Base-by-base conservation (phyloP, 257 asterid species). In the Gynochthodes officinalis region DNA sequence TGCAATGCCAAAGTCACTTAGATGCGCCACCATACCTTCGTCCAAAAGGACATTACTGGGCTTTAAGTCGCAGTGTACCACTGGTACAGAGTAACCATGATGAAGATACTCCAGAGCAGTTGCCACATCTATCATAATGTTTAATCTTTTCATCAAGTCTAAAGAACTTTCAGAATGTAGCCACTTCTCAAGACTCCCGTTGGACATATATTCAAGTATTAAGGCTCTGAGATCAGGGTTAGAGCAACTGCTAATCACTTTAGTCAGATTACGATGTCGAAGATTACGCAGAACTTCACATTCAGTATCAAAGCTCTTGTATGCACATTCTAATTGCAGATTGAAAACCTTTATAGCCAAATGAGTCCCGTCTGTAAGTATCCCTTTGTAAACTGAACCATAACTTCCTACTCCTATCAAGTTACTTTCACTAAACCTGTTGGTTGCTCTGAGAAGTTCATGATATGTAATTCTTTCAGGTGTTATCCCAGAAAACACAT, bases 1-100 rank as follows among this genome's bases (percentile, higher is more conserved):
- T 75, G 75, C 52, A 11, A 68, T 37, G 49, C 72, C 80, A 62
- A 76, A 76, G 54, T 76, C 79, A 61, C 75, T 48, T 1, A 69
- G 49, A 69, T 69, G 75, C 7, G 63, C 79, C 46, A 70, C 49
- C 71, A 76, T 69, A 37, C 50, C 53, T 76, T 62, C 50, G 46
- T 76, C 71, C 1, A 76, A 68, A 33, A 69, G 67, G 37, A 69
- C 48, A 27, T 76, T 76, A 40, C 67, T 76, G 8, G 76, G 80
- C 39, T 70, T 76, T 28, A 70, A 21, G 61, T 70, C 76, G 62
- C 75, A 76, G 30, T 76, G 79, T 14, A 76, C 55, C 23, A 76
- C 60, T 32, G 39, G 64, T 58, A 16, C 11, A 1, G 64, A 32
- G 64, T 13, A 58, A 32, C 64, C 64, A 14, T 25, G 64, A 58